These are phyloP conservation scores for Deuterostichococcus epilithicus DNA, from an alignment of 139 green algal genomes.

Conservation along the genomic window DNA sequence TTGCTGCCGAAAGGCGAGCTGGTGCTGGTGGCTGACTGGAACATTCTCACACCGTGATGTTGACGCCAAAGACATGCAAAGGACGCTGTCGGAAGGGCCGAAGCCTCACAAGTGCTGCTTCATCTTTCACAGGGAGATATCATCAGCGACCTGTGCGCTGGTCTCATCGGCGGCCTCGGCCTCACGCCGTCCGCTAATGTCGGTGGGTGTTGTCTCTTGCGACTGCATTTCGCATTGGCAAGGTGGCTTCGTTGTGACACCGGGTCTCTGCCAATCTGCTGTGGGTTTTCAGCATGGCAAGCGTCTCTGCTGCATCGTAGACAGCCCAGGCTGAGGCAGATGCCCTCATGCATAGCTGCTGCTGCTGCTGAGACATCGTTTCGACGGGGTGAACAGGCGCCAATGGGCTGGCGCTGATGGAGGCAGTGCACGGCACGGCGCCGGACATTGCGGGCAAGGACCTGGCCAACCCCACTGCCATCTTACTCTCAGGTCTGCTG, in stretches of 20 bases:
- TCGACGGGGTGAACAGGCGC: constrained; percentile 31
- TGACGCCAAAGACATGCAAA: no score
- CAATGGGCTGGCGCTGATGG: constrained; percentile 82
- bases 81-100: no score
- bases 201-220: constrained; percentile 49
- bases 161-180: constrained; percentile 92
- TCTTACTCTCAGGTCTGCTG: constrained; percentile 73
- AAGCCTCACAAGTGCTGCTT: no score
- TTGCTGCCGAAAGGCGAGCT: no score
- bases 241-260: no score
- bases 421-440: constrained; percentile 94
- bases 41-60: no score
- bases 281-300: not conserved
- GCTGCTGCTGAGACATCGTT: not conserved
- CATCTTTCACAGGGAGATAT: constrained; percentile 89
- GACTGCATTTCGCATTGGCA: no score
- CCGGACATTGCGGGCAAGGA: constrained; percentile 89
- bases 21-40: no score
- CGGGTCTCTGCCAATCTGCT: no score
- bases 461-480: constrained; percentile 91
- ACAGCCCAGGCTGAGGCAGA: not conserved
- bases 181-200: constrained; percentile 88
- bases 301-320: not conserved
- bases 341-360: no score
- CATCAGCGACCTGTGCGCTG: constrained; percentile 91